Conservation (phyloP, 257 asterid species). For the Solanum arcanum region DNA sequence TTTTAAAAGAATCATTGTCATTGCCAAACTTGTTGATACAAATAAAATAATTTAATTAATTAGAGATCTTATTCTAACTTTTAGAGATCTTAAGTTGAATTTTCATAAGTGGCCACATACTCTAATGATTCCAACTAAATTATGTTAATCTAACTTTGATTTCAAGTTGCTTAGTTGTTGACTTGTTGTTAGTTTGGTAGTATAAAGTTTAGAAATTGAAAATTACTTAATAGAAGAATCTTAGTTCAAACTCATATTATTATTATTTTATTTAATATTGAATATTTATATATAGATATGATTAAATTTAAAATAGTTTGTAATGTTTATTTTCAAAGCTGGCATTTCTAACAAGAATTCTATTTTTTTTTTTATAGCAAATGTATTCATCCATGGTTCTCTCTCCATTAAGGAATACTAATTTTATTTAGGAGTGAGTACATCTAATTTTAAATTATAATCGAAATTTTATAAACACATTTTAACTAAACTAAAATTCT, state of each 20-base stretch:
- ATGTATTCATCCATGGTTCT: neutral
- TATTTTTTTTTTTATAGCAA: neutral
- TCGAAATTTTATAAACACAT: fast-evolving
- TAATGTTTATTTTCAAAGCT: neutral
- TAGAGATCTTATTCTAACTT: neutral
- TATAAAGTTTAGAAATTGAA: neutral
- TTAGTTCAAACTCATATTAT: neutral
- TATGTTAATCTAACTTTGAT: neutral
- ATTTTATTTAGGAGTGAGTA: neutral
- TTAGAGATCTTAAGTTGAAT: neutral
- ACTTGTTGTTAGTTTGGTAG: neutral
- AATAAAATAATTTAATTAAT: neutral
- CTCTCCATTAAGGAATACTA: neutral
- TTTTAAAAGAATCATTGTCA: neutral
- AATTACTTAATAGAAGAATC: neutral
- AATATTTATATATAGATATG: neutral
- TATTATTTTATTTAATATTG: neutral
- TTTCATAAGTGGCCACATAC: neutral
- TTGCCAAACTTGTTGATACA: neutral
- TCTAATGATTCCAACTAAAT: neutral
- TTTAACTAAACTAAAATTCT: fast-evolving
- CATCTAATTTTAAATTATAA: too few relatives aligned
- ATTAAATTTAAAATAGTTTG: neutral
- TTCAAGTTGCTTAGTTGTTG: neutral
- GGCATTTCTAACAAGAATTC: neutral